Evolutionary conservation across 768 basidiomycete species (phyloP).

Genomic region (Mycena rosella): DNA sequence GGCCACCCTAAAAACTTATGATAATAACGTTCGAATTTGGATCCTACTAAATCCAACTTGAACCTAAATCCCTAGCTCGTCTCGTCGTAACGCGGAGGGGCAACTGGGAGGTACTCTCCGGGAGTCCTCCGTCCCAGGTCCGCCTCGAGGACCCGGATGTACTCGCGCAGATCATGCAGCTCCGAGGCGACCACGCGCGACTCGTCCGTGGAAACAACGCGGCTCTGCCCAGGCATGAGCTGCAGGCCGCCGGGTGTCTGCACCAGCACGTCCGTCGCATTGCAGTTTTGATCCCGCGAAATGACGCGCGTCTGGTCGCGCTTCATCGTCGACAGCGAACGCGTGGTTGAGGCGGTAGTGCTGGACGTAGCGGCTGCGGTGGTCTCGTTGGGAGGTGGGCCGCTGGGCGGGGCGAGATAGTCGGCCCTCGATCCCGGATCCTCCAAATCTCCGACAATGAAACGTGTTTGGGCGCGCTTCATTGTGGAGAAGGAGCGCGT

Average conservation of each 20-base stretch:
- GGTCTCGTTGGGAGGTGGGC: too few species aligned
- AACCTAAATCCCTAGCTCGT: background rate
- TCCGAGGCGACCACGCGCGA: slow-evolving; percentile 17
- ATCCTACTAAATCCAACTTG: too few species aligned
- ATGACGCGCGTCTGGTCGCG: slow-evolving; percentile 14
- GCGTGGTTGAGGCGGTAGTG: background rate
- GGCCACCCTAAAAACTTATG: too few species aligned
- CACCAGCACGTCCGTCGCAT: slow-evolving; percentile 17
- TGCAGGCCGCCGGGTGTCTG: slow-evolving; percentile 21
- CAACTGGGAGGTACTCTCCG: background rate
- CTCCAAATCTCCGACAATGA: too few species aligned
- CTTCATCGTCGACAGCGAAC: slow-evolving; percentile 22
- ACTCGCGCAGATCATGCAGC: slow-evolving; percentile 19
- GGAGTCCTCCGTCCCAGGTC: slow-evolving; percentile 1
- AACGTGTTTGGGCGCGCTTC: slow-evolving; percentile 12
- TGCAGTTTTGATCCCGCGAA: slow-evolving; percentile 4
- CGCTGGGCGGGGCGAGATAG: background rate
- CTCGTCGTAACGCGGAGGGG: slow-evolving; percentile 13
- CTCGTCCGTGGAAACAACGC: slow-evolving; percentile 18
- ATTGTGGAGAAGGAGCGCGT: slow-evolving; percentile 2
- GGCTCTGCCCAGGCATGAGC: slow-evolving; percentile 17
- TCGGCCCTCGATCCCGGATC: too few species aligned
- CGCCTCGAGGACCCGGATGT: slow-evolving; percentile 15
- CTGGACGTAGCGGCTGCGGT: too few species aligned
- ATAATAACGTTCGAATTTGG: background rate